phyloP scores from a whole-genome alignment of 2,329 filamentous ascomycete genomes.

The Amauroascus niger region DNA sequence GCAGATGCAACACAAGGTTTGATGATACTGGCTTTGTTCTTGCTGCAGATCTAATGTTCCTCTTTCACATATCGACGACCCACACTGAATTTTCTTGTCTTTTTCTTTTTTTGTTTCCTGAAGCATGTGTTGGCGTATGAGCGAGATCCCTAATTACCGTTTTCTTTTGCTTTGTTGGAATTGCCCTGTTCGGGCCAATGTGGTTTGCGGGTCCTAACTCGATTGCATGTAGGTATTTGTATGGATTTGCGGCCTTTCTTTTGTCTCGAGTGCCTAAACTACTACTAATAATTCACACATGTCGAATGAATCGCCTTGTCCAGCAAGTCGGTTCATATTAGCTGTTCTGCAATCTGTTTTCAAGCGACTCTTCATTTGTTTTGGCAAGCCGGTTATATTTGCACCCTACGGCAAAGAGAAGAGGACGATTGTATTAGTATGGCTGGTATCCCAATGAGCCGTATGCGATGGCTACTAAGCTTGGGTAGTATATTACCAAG shows the following conservation, averaged over 20 bases:
- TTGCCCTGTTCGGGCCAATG: not conserved
- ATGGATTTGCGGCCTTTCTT: not conserved
- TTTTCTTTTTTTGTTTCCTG: not conserved
- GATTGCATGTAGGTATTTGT: not conserved
- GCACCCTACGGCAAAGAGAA: too few species aligned
- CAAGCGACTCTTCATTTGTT: not conserved
- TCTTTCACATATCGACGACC: not conserved
- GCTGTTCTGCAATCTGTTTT: not conserved
- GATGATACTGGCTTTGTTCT: not conserved
- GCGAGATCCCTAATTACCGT: not conserved
- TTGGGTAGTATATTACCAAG: too few species aligned
- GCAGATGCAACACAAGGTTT: not conserved
- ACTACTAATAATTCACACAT: not conserved
- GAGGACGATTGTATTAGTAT: too few species aligned
- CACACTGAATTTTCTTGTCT: not conserved
- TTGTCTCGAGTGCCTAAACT: not conserved
- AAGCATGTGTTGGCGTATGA: constrained; percentile 10
- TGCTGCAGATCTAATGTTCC: not conserved
- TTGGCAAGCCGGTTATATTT: too few species aligned
- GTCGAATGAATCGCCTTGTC: not conserved
- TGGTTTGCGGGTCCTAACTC: not conserved
- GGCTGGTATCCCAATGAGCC: too few species aligned
- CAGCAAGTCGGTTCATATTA: not conserved
- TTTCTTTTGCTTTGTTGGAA: not conserved
- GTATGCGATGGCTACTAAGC: too few species aligned